Percentiles rank a stretch among this genome's conserved stretches.
phyloP scores from a whole-genome alignment of 2,329 filamentous ascomycete genomes.

The Epichloe aotearoae region DNA sequence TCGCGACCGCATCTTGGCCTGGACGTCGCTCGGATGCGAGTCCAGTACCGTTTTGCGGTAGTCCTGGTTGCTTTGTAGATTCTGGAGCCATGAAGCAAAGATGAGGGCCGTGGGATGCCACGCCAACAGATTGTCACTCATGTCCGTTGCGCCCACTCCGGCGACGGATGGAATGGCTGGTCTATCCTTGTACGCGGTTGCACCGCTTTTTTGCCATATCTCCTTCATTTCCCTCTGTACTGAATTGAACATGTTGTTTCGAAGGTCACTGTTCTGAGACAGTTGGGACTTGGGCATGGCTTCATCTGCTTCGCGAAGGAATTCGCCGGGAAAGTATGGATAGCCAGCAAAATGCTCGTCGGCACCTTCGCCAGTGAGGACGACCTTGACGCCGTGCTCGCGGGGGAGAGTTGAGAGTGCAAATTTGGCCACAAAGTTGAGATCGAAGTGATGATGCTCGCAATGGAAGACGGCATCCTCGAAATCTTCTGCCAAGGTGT shows the following conservation, averaged over 20 bases:
- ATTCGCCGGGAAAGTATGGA: conserved; percentile 29
- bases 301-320: conserved; percentile 33
- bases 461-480: conserved; percentile 17
- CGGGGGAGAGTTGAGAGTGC: conserved; percentile 32
- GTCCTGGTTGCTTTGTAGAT: background rate
- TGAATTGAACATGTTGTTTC: background rate
- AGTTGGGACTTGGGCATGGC: conserved; percentile 18
- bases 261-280: background rate
- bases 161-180: background rate
- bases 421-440: conserved; percentile 39
- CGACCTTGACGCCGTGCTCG: conserved; percentile 36
- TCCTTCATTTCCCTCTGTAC: background rate
- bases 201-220: background rate
- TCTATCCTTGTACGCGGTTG: background rate
- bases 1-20: background rate
- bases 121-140: background rate
- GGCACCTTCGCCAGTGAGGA: conserved; percentile 38
- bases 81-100: background rate
- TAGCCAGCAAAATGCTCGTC: conserved; percentile 45
- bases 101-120: background rate
- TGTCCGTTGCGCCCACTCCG: background rate
- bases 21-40: background rate
- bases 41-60: background rate
- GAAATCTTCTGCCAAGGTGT: conserved; percentile 17
- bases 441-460: conserved; percentile 26